phyloP scores from a whole-genome alignment of 257 asterid species.

The Galeopsis tetrahit region DNA sequence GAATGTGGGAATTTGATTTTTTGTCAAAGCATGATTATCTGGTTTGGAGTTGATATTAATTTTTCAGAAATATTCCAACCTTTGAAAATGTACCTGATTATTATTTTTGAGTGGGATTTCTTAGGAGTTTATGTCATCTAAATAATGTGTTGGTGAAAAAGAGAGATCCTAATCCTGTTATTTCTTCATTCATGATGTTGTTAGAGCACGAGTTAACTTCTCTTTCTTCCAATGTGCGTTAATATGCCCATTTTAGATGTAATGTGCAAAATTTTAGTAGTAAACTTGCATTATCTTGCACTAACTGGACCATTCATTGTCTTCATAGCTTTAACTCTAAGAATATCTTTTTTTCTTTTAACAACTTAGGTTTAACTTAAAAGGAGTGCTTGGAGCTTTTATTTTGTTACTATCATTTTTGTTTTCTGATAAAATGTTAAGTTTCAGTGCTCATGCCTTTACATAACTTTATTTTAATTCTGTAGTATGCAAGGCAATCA shows the following conservation, averaged over 20 bases:
- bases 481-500: not conserved
- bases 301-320: not conserved
- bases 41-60: not conserved
- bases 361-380: constrained; percentile 1
- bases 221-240: not conserved
- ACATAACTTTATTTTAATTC: not conserved
- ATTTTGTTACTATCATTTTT: not conserved
- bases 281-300: not conserved
- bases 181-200: not conserved
- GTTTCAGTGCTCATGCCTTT: not conserved
- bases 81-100: not conserved
- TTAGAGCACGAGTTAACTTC: not conserved
- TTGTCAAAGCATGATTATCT: not conserved
- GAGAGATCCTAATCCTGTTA: not conserved
- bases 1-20: not conserved
- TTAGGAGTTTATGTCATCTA: not conserved
- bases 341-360: not conserved
- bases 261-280: not conserved
- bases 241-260: not conserved
- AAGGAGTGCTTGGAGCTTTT: not conserved
- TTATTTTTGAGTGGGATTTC: constrained; percentile 1
- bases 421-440: not conserved
- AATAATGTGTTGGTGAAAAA: not conserved
- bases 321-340: not conserved
- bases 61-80: not conserved